phyloP scores from a whole-genome alignment of 129 eudicot species.

The Mikania micrantha region DNA sequence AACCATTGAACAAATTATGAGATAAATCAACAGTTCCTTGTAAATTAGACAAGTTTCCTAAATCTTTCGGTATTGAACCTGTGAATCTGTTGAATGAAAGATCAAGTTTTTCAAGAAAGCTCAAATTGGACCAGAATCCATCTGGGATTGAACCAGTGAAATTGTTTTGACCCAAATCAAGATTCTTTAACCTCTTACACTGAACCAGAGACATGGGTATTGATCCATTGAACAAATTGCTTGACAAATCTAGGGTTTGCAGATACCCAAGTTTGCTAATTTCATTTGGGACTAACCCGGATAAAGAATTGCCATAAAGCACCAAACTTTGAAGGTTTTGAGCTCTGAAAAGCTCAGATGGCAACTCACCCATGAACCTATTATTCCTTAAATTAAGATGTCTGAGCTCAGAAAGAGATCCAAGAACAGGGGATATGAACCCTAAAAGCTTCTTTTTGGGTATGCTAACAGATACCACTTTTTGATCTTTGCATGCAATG shows the following conservation, averaged over 20 bases:
- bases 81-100: slow-evolving; percentile 54
- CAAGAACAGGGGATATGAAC: slow-evolving; percentile 64
- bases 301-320: slow-evolving; percentile 75
- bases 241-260: slow-evolving; percentile 74
- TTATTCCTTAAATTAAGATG: slow-evolving; percentile 85
- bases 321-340: slow-evolving; percentile 90
- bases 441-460: slow-evolving; percentile 84
- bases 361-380: slow-evolving; percentile 54
- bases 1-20: slow-evolving; percentile 82
- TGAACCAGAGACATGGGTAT: slow-evolving; percentile 57
- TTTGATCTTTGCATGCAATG: slow-evolving; percentile 68
- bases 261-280: slow-evolving; percentile 65
- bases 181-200: slow-evolving; percentile 73
- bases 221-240: slow-evolving; percentile 83
- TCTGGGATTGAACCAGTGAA: slow-evolving; percentile 67
- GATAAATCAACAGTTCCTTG: slow-evolving; percentile 92
- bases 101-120: slow-evolving; percentile 62
- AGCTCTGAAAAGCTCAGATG: slow-evolving; percentile 65
- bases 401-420: slow-evolving; percentile 66
- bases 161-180: slow-evolving; percentile 71
- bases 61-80: slow-evolving; percentile 69
- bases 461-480: slow-evolving; percentile 85
- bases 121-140: slow-evolving; percentile 66
- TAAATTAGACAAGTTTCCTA: slow-evolving; percentile 71
- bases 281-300: slow-evolving; percentile 74